Conservation (phyloP, 139 green algal species). For the Chlorella vulgaris region DNA sequence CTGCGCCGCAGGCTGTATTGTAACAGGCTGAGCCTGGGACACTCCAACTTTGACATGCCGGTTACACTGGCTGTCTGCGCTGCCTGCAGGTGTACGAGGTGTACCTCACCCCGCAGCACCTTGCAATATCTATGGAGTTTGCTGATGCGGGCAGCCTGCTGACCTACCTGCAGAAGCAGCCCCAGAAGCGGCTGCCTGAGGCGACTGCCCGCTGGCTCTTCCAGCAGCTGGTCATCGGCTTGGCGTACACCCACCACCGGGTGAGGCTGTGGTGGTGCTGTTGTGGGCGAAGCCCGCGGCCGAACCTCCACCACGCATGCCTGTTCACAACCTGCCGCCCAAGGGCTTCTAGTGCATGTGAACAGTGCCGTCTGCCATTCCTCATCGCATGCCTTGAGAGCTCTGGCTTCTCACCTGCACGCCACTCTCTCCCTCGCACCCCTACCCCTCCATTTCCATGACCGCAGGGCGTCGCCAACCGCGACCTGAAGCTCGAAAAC, state of each 20-base stretch:
- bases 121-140: constrained; percentile 9
- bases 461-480: constrained; percentile 62
- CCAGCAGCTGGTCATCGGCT: constrained; percentile 64
- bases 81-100: constrained; percentile 3
- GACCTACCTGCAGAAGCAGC: constrained; percentile 21
- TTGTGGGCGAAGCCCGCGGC: too few species aligned
- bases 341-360: too few species aligned
- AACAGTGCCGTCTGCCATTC: too few species aligned
- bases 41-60: too few species aligned
- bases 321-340: too few species aligned
- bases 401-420: background rate
- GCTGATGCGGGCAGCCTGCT: constrained; percentile 21
- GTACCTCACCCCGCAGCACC: constrained; percentile 9
- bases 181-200: constrained; percentile 35
- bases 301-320: too few species aligned
- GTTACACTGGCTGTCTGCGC: too few species aligned
- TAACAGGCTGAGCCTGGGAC: too few species aligned
- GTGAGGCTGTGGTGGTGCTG: background rate
- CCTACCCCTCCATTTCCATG: too few species aligned
- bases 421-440: background rate
- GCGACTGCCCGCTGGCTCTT: constrained; percentile 56
- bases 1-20: background rate
- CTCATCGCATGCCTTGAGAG: background rate
- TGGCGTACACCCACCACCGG: constrained; percentile 60
- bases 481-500: constrained; percentile 75